Conservation (phyloP, 305 asterid species). For the Solanum hybrid region DNA sequence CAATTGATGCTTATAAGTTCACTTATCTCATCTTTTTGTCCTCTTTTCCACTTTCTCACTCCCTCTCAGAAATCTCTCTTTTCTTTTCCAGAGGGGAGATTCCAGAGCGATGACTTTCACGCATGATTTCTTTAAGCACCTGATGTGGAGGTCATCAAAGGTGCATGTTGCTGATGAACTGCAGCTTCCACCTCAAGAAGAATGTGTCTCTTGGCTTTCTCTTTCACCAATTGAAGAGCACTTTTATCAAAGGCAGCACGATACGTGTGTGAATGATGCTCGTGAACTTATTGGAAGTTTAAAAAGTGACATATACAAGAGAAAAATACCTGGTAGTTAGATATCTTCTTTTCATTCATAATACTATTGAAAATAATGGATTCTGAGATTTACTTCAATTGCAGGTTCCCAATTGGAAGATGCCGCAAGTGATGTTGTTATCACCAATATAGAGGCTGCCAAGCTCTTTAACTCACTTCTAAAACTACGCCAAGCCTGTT, state of each 20-base stretch:
- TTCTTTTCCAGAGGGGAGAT: slow-evolving; percentile 66
- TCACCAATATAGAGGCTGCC: slow-evolving; percentile 76
- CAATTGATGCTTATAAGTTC: not conserved
- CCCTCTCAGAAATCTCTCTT: not conserved
- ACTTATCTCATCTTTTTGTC: not conserved
- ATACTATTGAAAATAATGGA: not conserved
- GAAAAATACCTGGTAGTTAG: slow-evolving; percentile 39
- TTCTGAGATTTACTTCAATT: slow-evolving; percentile 9
- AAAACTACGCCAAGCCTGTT: slow-evolving; percentile 98
- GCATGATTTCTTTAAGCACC: slow-evolving; percentile 55
- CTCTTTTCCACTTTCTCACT: not conserved
- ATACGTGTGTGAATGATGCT: slow-evolving; percentile 85
- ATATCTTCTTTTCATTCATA: slow-evolving; percentile 6
- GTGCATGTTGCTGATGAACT: slow-evolving; percentile 74
- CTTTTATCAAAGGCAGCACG: slow-evolving; percentile 90
- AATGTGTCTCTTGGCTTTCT: slow-evolving; percentile 76
- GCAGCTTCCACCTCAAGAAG: slow-evolving; percentile 87
- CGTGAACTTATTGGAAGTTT: slow-evolving; percentile 72
- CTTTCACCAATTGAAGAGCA: slow-evolving; percentile 89
- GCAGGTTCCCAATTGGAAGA: slow-evolving; percentile 43
- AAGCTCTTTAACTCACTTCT: slow-evolving; percentile 92
- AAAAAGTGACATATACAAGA: slow-evolving; percentile 40
- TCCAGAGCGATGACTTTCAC: slow-evolving; percentile 64
- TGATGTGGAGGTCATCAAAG: slow-evolving; percentile 97
- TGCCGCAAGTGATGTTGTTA: slow-evolving; percentile 35